Evolutionary conservation across 805 yeast genomes (phyloP).

Genomic region (Blastobotrys parvus): DNA sequence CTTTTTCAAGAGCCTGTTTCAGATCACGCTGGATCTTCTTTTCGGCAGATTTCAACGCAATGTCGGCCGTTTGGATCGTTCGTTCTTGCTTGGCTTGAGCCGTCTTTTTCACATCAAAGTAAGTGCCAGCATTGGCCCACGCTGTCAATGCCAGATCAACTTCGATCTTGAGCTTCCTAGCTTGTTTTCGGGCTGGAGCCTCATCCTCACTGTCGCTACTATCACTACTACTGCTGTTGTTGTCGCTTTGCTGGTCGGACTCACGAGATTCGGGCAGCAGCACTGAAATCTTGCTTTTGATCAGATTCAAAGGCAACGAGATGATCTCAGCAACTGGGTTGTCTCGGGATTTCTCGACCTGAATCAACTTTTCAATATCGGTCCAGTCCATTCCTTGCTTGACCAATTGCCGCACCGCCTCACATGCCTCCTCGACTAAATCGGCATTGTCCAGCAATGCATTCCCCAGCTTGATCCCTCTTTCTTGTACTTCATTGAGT

Average conservation of each 20-base stretch:
- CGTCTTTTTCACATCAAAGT: constrained; percentile 65
- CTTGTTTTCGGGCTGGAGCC: constrained; percentile 1
- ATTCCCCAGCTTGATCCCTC: constrained; percentile 62
- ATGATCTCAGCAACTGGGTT: constrained; percentile 57
- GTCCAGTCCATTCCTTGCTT: constrained; percentile 93
- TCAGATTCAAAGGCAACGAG: constrained; percentile 58
- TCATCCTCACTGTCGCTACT: constrained; percentile 8
- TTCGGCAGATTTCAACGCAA: constrained; percentile 80
- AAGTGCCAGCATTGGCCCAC: constrained; percentile 78
- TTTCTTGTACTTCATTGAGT: constrained; percentile 51
- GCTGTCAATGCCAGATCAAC: constrained; percentile 69
- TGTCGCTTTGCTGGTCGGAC: constrained; percentile 25
- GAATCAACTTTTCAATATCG: constrained; percentile 68
- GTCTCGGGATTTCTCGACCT: constrained; percentile 58
- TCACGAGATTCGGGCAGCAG: constrained; percentile 38
- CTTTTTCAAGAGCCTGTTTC: constrained; percentile 48
- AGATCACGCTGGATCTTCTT: constrained; percentile 66
- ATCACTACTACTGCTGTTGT: constrained; percentile 31
- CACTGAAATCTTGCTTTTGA: constrained; percentile 57
- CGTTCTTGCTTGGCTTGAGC: constrained; percentile 73
- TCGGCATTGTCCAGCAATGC: constrained; percentile 62
- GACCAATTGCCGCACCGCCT: constrained; percentile 54
- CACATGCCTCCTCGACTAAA: constrained; percentile 61
- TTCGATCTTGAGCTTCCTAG: constrained; percentile 37
- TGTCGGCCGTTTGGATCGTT: constrained; percentile 66